A percentile compares a stretch with the other conserved stretches of the same genome.
phyloP scores from a whole-genome alignment of 352 stramenopile genomes.

The Aphanomyces invadans region DNA sequence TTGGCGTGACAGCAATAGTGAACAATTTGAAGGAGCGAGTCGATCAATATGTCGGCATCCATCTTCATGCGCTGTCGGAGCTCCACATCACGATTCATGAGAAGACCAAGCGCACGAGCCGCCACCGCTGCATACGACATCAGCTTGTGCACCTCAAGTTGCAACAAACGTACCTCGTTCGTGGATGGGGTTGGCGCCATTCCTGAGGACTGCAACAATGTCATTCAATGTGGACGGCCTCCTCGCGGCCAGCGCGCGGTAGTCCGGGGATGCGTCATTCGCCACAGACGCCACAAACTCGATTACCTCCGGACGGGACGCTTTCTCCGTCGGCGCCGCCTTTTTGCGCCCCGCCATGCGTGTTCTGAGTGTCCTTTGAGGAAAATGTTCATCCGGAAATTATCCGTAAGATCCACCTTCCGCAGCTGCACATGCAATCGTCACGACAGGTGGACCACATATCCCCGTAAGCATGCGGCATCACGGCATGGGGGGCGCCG shows the following conservation, averaged over 20 bases:
- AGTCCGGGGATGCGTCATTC: background rate
- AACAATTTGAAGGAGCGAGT: constrained; percentile 65
- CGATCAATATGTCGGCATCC: constrained; percentile 58
- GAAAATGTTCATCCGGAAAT: background rate
- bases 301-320: background rate
- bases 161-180: background rate
- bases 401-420: constrained; percentile 6
- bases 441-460: too few species aligned
- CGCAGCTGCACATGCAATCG: background rate
- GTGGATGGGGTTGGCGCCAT: constrained; percentile 14
- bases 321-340: background rate
- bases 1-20: constrained; percentile 44
- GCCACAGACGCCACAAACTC: constrained; percentile 5
- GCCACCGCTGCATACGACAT: constrained; percentile 36
- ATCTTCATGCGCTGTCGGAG: constrained; percentile 40
- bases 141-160: background rate
- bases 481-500: too few species aligned
- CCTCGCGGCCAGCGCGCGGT: background rate
- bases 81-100: constrained; percentile 39
- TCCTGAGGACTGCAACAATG: constrained; percentile 5
- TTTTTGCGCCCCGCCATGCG: constrained; percentile 18
- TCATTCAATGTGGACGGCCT: constrained; percentile 14
- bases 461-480: too few species aligned
- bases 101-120: constrained; percentile 50
- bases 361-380: constrained; percentile 14